These are phyloP conservation scores for Cryptosporidium andersoni DNA, from an alignment of 169 alveolate species.

Conservation along the genomic window DNA sequence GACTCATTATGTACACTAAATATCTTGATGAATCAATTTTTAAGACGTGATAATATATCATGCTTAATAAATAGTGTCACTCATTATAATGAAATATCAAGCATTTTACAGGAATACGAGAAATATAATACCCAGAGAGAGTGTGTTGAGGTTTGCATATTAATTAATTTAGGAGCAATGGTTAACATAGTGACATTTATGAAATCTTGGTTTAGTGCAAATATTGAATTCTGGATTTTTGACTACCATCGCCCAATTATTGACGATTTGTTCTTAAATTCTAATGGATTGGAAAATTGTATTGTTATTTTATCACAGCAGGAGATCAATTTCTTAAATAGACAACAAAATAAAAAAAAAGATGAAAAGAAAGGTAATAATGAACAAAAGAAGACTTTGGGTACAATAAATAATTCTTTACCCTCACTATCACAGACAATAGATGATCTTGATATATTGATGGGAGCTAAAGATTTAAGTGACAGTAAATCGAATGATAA, in stretches of 20 bases:
- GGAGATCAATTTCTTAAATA: slow-evolving; percentile 7
- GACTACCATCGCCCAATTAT: slow-evolving; percentile 58
- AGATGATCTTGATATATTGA: slow-evolving; percentile 52
- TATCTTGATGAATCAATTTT: slow-evolving; percentile 38
- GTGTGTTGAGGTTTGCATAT: slow-evolving; percentile 19
- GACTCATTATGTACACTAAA: slow-evolving; percentile 55
- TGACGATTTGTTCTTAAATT: slow-evolving; percentile 11
- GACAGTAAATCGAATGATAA: not conserved
- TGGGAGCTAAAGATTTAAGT: slow-evolving; percentile 43
- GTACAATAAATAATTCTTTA: slow-evolving; percentile 15
- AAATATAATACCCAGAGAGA: slow-evolving; percentile 33
- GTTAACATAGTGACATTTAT: slow-evolving; percentile 46
- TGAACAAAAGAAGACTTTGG: not conserved
- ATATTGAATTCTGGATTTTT: slow-evolving; percentile 55
- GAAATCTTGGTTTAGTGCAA: slow-evolving; percentile 55
- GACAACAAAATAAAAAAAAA: slow-evolving; percentile 25
- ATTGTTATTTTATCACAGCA: slow-evolving; percentile 24
- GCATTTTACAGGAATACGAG: slow-evolving; percentile 42
- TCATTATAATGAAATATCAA: slow-evolving; percentile 58
- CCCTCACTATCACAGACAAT: slow-evolving; percentile 64
- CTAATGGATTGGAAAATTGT: slow-evolving; percentile 1
- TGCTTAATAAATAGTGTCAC: slow-evolving; percentile 60
- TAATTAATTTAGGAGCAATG: slow-evolving; percentile 59
- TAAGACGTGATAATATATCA: slow-evolving; percentile 35
- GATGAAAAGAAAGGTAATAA: slow-evolving; percentile 12